Conservation (phyloP, 2,329 filamentous ascomycete species). For the Trichoderma afroharzianum region DNA sequence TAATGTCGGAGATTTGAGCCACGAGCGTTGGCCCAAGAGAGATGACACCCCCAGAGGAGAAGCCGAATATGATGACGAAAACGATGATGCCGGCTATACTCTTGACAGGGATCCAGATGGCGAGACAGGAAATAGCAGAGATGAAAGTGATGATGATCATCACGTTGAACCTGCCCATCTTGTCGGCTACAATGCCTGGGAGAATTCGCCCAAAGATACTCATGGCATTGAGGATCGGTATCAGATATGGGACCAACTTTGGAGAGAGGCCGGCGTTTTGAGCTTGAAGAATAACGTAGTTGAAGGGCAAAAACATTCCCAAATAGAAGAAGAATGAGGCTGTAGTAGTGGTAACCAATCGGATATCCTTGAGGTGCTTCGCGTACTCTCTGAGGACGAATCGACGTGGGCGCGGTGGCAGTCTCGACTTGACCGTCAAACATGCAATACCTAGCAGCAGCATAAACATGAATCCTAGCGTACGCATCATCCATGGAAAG, state of each 20-base stretch:
- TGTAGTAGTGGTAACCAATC: slow-evolving; percentile 40
- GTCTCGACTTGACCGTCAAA: slow-evolving; percentile 37
- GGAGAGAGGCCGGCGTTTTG: slow-evolving; percentile 40
- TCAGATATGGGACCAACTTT: slow-evolving; percentile 42
- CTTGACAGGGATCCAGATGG: slow-evolving; percentile 47
- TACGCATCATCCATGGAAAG: slow-evolving; percentile 48
- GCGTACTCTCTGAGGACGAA: slow-evolving; percentile 47
- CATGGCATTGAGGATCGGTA: slow-evolving; percentile 56
- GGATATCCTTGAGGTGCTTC: slow-evolving; percentile 43
- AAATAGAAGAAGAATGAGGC: slow-evolving; percentile 54
- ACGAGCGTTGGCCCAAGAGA: slow-evolving; percentile 60
- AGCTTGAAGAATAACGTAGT: slow-evolving; percentile 50
- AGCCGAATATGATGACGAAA: slow-evolving; percentile 66
- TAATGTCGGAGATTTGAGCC: slow-evolving; percentile 67
- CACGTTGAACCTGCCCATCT: slow-evolving; percentile 44
- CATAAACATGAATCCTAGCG: slow-evolving; percentile 45
- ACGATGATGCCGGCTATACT: slow-evolving; percentile 57
- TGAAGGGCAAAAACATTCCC: slow-evolving; percentile 54
- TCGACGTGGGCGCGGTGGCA: slow-evolving; percentile 44
- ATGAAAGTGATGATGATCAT: slow-evolving; percentile 51
- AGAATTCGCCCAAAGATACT: slow-evolving; percentile 51
- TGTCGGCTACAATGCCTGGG: slow-evolving; percentile 47
- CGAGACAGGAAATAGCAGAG: slow-evolving; percentile 43
- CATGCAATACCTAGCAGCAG: slow-evolving; percentile 34
- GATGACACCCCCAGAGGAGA: slow-evolving; percentile 64